Percentiles rank a stretch among this genome's conserved stretches.
Conservation (phyloP, 23 red algal genomes). For the Agarophyton chilense region DNA sequence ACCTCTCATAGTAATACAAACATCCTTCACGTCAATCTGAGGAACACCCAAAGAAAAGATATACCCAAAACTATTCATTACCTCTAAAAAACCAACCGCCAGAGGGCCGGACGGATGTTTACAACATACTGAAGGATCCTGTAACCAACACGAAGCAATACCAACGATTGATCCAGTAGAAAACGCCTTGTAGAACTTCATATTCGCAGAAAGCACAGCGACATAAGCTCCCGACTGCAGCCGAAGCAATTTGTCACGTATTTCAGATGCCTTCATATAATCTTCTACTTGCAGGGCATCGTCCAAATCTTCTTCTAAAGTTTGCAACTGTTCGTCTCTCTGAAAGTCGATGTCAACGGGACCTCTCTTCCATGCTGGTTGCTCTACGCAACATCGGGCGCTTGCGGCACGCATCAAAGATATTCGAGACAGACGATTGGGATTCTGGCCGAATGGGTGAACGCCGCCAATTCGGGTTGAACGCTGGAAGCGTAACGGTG, state of each 20-base stretch:
- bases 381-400: conserved; percentile 21
- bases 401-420: neutral
- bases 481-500: neutral
- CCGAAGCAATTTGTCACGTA: conserved; percentile 41
- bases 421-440: neutral
- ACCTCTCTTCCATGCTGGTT: conserved; percentile 42
- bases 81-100: conserved; percentile 5
- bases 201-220: conserved; percentile 44
- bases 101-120: conserved; percentile 42
- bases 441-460: neutral
- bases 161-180: conserved; percentile 27
- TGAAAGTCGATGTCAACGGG: conserved; percentile 62
- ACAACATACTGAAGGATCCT: neutral
- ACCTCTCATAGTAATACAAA: conserved; percentile 38
- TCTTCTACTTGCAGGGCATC: conserved; percentile 23
- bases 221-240: conserved; percentile 50
- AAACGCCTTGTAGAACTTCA: conserved; percentile 68
- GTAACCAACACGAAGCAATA: conserved; percentile 48
- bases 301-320: conserved; percentile 29
- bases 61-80: conserved; percentile 44
- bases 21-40: conserved; percentile 41
- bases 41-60: conserved; percentile 33
- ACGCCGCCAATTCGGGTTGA: neutral
- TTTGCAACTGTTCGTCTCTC: conserved; percentile 46
- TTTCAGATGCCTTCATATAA: conserved; percentile 18